Evolutionary conservation across 192 early-diverging fungal species (phyloP).

Genomic region (Linnemannia hyalina): DNA sequence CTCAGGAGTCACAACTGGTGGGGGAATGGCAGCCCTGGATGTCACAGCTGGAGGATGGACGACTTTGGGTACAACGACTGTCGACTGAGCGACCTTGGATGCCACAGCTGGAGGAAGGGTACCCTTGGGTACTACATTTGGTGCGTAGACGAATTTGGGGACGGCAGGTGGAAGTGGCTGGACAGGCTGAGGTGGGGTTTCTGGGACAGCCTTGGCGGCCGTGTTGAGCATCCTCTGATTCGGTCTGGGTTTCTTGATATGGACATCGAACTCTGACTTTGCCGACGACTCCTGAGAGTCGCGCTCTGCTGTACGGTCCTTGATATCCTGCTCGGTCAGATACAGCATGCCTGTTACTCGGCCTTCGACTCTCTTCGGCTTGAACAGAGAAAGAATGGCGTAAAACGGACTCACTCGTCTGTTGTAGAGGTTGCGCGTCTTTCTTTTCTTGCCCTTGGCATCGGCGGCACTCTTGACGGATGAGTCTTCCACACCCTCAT

Average conservation of each 20-base stretch:
- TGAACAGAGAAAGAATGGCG: conserved; percentile 38
- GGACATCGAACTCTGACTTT: neutral
- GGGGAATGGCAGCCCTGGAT: neutral
- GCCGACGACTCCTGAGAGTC: neutral
- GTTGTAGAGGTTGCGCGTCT: conserved; percentile 41
- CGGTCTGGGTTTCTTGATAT: neutral
- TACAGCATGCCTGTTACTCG: conserved; percentile 38
- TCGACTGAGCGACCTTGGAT: too few species aligned
- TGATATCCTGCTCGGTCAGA: conserved; percentile 7
- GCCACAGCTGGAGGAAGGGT: neutral
- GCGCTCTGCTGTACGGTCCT: conserved; percentile 2
- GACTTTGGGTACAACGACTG: neutral
- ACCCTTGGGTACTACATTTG: neutral
- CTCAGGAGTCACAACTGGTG: neutral
- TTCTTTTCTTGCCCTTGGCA: conserved; percentile 21
- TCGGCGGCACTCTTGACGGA: neutral
- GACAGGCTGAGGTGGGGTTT: neutral
- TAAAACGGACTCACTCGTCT: conserved; percentile 53
- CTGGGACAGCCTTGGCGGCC: neutral
- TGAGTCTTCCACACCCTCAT: neutral
- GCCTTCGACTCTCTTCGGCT: conserved; percentile 17
- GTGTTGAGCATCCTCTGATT: neutral
- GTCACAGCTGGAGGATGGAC: neutral
- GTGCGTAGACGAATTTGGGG: neutral
- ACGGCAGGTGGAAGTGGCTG: neutral